Base-by-base conservation (phyloP, 2,329 filamentous ascomycete genomes). In the Cadophora malorum region DNA sequence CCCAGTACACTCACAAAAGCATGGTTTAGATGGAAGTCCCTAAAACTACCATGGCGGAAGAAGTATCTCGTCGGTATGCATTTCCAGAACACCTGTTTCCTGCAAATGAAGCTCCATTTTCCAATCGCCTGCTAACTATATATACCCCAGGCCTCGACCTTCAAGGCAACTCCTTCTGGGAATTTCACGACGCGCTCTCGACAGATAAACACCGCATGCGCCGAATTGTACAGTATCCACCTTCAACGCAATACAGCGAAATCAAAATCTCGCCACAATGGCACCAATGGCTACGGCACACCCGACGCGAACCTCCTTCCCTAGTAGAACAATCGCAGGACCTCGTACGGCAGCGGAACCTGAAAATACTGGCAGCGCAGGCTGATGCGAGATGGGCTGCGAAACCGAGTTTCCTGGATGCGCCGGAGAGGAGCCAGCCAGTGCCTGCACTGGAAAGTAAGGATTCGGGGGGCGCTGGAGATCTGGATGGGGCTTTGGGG, bases 271-370 rank as follows among this genome's bases (percentile, higher is more conserved):
- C 84, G 63, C 88, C 89, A 12, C 82, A 84, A 71, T 91, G 89
- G 89, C 88, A 90, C 78, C 88, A 90, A 75, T 91, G 89, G 89
- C 82, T 91, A 60, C 86, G 89, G 19, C 83, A 90, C 77, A 86
- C 84, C 56, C 85, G 89, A 23, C 69, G 75, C 2, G 76, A 83
- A 0, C 81, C 88, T 1, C 89, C 89, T 0, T 84, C 81, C 1
- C 77, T 90, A 12, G 78, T 79, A 0, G 89, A 91, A 77, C 87
- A 90, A 77, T 74, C 79, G 7, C 77, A 76, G 41, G 88, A 91
- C 64, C 75, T 86, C 0, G 74, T 77, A 12, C 82, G 89, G 31
- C 85, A 83, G 77, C 79, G 81, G 62, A 81, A 83, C 67, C 82
- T 90, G 71, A 85, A 84, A 76, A 69, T 82, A 6, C 81, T 90